Conservation (phyloP, 2,329 filamentous ascomycete species). For the Pseudogymnoascus sp. region DNA sequence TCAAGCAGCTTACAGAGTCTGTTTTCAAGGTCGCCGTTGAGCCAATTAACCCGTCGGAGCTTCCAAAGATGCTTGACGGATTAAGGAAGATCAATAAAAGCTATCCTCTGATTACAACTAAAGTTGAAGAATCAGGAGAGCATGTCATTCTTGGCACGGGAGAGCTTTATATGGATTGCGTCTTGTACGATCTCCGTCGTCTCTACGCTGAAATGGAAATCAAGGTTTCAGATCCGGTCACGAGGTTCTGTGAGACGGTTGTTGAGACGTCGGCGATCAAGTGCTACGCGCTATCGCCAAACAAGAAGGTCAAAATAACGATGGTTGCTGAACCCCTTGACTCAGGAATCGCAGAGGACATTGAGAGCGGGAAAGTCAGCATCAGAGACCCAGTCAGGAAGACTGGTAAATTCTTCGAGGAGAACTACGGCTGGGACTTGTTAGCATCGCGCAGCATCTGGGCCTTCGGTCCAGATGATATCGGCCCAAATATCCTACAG, state of each 20-base stretch:
- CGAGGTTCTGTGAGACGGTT: conserved; percentile 94
- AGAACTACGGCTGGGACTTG: conserved; percentile 95
- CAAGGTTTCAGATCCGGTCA: conserved; percentile 96
- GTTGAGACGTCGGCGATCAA: conserved; percentile 96
- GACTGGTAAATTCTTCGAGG: conserved; percentile 94
- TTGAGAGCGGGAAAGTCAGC: conserved; percentile 81
- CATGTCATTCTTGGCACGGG: conserved; percentile 93
- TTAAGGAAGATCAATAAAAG: conserved; percentile 96
- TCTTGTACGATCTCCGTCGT: conserved; percentile 84
- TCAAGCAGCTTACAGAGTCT: conserved; percentile 92
- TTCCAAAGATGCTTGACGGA: conserved; percentile 98
- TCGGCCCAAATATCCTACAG: conserved; percentile 89
- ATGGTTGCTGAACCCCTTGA: conserved; percentile 97
- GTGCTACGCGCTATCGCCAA: conserved; percentile 94
- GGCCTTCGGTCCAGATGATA: conserved; percentile 96
- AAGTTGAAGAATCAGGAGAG: conserved; percentile 96
- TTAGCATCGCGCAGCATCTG: conserved; percentile 92
- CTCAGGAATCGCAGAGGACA: conserved; percentile 89
- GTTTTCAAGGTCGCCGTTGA: conserved; percentile 97
- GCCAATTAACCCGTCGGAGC: conserved; percentile 93
- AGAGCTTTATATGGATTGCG: conserved; percentile 99
- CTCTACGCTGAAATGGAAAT: conserved; percentile 99
- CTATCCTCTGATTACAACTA: conserved; percentile 90
- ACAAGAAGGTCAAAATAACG: conserved; percentile 99
- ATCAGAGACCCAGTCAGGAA: conserved; percentile 90